Conservation (phyloP, 257 asterid genomes). For the Craterostigma plantagineum region DNA sequence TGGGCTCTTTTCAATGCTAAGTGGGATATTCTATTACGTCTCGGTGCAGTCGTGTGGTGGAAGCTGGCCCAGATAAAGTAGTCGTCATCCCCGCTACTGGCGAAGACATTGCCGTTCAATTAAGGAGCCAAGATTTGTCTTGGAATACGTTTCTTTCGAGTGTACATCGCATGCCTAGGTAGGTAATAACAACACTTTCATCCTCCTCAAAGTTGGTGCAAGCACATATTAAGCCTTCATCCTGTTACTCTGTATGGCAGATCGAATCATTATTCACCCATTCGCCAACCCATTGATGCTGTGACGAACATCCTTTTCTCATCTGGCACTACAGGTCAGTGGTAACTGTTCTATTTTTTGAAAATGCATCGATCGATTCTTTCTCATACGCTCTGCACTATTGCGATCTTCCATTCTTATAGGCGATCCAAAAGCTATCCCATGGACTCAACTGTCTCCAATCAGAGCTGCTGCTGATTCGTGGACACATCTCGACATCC, state of each 20-base stretch:
- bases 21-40: background rate
- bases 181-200: background rate
- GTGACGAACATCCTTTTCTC: constrained; percentile 75
- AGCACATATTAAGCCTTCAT: constrained; percentile 1
- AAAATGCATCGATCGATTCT: background rate
- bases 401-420: constrained; percentile 8
- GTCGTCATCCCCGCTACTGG: constrained; percentile 66
- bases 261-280: constrained; percentile 36
- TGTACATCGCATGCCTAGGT: constrained; percentile 40
- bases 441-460: constrained; percentile 91
- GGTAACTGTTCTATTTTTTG: background rate
- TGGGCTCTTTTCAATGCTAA: too few species aligned
- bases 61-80: constrained; percentile 48
- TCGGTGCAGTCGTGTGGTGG: constrained; percentile 59
- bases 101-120: constrained; percentile 36
- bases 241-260: constrained; percentile 23
- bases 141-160: constrained; percentile 55
- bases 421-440: constrained; percentile 97
- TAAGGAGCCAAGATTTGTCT: constrained; percentile 51
- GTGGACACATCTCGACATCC: constrained; percentile 46
- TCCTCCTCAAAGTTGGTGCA: background rate
- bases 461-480: constrained; percentile 75
- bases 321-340: constrained; percentile 83
- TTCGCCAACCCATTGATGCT: constrained; percentile 49
- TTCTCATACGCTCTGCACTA: background rate